phyloP scores from a whole-genome alignment of 2,329 filamentous ascomycete species.

The Ceratocystis papillata region DNA sequence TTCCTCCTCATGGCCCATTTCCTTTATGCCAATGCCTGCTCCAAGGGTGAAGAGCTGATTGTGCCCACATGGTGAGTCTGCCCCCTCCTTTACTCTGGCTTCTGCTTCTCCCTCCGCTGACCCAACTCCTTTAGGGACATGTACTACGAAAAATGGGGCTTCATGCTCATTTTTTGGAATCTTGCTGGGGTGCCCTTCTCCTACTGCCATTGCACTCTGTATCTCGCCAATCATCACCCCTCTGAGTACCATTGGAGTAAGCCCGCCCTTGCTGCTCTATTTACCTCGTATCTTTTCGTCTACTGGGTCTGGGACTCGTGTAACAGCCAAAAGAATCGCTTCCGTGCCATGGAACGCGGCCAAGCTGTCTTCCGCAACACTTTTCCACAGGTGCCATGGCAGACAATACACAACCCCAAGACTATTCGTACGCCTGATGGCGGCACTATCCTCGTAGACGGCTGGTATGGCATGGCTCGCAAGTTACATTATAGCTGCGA shows the following conservation, averaged over 20 bases:
- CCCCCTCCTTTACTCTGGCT: neutral
- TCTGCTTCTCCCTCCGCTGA: neutral
- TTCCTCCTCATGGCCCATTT: conserved; percentile 85
- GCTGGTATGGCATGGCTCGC: conserved; percentile 69
- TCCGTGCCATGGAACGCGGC: conserved; percentile 69
- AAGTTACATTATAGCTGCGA: conserved; percentile 48
- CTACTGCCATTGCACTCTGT: conserved; percentile 90
- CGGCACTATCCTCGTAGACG: conserved; percentile 69
- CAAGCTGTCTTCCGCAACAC: conserved; percentile 59
- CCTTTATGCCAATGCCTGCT: conserved; percentile 83
- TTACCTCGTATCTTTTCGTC: conserved; percentile 61
- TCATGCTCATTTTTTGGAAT: conserved; percentile 98
- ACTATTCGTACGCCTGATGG: conserved; percentile 62
- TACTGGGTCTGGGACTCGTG: conserved; percentile 91
- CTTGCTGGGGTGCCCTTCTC: conserved; percentile 79
- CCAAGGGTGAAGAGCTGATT: conserved; percentile 86
- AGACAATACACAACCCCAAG: conserved; percentile 68
- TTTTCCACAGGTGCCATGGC: conserved; percentile 87
- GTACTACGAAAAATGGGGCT: conserved; percentile 95
- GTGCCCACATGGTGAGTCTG: conserved; percentile 57
- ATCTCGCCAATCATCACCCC: conserved; percentile 73
- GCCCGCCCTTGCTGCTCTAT: conserved; percentile 54
- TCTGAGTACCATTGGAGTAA: conserved; percentile 67
- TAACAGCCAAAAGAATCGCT: conserved; percentile 90
- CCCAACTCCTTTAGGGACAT: conserved; percentile 50